Conservation (phyloP, 257 asterid genomes). For the Nicotiana benthamiana region DNA sequence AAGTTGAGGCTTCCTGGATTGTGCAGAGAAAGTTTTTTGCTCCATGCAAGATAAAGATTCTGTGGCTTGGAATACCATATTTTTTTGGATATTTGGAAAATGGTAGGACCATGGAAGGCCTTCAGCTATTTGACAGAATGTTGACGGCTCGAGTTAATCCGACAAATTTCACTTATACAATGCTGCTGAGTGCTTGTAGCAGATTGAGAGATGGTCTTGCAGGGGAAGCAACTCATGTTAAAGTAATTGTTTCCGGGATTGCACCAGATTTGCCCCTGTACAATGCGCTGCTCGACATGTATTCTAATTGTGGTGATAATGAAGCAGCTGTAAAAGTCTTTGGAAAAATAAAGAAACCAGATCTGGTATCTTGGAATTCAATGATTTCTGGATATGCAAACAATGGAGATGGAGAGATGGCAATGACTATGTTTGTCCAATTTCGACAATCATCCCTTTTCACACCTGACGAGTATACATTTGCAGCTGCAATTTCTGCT, state of each 20-base stretch:
- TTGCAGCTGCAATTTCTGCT: conserved; percentile 53
- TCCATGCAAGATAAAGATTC: conserved; percentile 47
- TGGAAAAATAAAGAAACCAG: conserved; percentile 42
- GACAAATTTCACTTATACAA: conserved; percentile 55
- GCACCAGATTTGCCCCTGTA: conserved; percentile 54
- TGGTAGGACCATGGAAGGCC: conserved; percentile 36
- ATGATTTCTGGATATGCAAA: conserved; percentile 66
- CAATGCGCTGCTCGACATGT: conserved; percentile 73
- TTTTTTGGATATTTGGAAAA: conserved; percentile 49
- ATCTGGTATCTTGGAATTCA: conserved; percentile 87
- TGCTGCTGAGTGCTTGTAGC: conserved; percentile 67
- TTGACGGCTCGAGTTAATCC: conserved; percentile 31
- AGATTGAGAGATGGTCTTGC: conserved; percentile 29
- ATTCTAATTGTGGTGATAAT: conserved; percentile 56
- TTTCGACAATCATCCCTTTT: conserved; percentile 17
- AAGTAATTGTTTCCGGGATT: conserved; percentile 37
- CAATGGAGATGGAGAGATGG: conserved; percentile 50
- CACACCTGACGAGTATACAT: conserved; percentile 68
- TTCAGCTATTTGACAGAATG: conserved; percentile 40
- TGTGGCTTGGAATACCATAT: conserved; percentile 59
- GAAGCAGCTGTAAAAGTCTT: conserved; percentile 36
- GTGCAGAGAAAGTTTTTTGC: conserved; percentile 41
- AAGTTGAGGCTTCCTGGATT: conserved; percentile 34
- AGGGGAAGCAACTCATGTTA: conserved; percentile 58
- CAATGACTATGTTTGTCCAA: conserved; percentile 44